phyloP scores from a whole-genome alignment of 1,284 basidiomycete genomes.

The Puccinia horiana region DNA sequence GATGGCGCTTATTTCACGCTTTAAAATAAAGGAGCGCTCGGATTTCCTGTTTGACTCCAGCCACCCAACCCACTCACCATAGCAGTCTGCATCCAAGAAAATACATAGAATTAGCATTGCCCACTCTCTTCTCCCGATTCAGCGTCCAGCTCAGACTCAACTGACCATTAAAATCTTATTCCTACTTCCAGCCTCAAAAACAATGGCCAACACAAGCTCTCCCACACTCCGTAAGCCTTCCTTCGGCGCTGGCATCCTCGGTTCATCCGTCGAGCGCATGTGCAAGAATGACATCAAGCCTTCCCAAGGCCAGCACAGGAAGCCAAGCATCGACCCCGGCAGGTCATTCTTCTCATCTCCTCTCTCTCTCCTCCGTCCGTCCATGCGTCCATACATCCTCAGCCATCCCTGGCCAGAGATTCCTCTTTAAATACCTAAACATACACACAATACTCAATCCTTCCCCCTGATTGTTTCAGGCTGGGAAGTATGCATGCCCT shows the following conservation, averaged over 20 bases:
- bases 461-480: not conserved
- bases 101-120: no score
- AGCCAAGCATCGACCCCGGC: slow-evolving; percentile 35
- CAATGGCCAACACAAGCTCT: not conserved
- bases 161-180: not conserved
- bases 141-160: not conserved
- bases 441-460: not conserved
- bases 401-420: not conserved
- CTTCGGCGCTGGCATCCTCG: slow-evolving; percentile 30
- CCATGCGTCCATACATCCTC: not conserved
- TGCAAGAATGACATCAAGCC: not conserved
- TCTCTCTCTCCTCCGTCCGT: not conserved
- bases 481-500: slow-evolving; percentile 40
- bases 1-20: no score
- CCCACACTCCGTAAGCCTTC: slow-evolving; percentile 17
- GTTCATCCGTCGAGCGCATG: slow-evolving; percentile 25
- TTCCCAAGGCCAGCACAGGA: not conserved
- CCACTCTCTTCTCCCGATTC: no score
- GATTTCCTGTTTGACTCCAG: no score
- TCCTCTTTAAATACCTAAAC: not conserved
- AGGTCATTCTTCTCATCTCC: not conserved
- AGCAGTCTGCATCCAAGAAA: no score
- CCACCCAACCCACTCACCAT: no score
- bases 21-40: no score
- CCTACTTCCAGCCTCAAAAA: not conserved